Conservation (phyloP, 2,329 filamentous ascomycete genomes). For the Microascus cirrosus region DNA sequence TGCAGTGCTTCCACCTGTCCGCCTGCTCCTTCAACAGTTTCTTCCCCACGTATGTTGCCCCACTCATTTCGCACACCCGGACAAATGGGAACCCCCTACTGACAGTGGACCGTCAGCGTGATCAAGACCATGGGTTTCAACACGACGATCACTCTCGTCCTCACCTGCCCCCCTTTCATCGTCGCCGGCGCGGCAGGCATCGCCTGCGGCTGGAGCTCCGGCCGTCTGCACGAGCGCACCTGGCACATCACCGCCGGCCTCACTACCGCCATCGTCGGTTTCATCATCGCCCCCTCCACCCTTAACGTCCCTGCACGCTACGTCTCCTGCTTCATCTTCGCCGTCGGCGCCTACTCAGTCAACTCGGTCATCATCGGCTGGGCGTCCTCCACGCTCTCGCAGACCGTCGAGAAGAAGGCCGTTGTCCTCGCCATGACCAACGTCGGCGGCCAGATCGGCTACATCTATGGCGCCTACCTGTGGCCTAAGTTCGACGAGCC, state of each 20-base stretch:
- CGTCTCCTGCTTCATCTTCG: conserved; percentile 28
- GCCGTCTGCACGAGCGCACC: conserved; percentile 33
- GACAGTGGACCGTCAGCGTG: conserved; percentile 16
- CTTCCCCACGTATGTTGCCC: not conserved
- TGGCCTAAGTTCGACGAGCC: conserved; percentile 33
- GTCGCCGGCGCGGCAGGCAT: conserved; percentile 34
- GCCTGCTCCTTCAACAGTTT: conserved; percentile 32
- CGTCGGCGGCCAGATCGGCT: conserved; percentile 32
- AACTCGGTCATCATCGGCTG: conserved; percentile 35
- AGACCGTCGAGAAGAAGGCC: conserved; percentile 38
- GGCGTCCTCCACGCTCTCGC: conserved; percentile 29
- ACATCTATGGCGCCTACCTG: conserved; percentile 38
- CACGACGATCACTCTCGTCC: conserved; percentile 35
- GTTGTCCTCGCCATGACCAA: conserved; percentile 36
- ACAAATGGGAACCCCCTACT: not conserved
- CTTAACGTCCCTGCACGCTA: conserved; percentile 27
- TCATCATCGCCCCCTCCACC: conserved; percentile 24
- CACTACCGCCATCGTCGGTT: conserved; percentile 26
- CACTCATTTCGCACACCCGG: not conserved
- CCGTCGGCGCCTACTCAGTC: conserved; percentile 29
- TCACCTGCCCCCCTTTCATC: conserved; percentile 41
- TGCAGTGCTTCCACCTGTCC: conserved; percentile 38
- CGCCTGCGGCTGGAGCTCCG: conserved; percentile 35
- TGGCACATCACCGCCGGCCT: conserved; percentile 37
- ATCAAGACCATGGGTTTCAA: conserved; percentile 37